These are phyloP conservation scores for Saccharomyces mikatae DNA, from an alignment of 805 yeast genomes.

Conservation along the genomic window DNA sequence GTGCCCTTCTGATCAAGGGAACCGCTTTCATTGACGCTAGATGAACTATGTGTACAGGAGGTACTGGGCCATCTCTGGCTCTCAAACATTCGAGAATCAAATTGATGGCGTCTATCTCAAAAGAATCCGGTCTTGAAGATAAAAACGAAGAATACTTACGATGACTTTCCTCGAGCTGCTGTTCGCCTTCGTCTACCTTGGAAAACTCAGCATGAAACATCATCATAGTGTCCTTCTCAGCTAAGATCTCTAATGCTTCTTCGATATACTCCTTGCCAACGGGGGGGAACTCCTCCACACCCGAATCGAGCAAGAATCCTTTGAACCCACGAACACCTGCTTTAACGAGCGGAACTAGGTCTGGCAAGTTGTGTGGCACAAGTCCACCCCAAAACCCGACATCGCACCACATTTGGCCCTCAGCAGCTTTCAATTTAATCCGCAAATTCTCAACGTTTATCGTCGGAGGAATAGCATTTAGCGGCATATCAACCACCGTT, in stretches of 20 bases:
- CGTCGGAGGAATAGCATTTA: conserved; percentile 93
- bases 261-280: conserved; percentile 57
- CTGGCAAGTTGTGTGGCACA: conserved; percentile 65
- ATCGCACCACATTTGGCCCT: conserved; percentile 82
- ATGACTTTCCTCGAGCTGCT: conserved; percentile 37
- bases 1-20: conserved; percentile 64
- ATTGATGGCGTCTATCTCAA: conserved; percentile 77
- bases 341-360: conserved; percentile 64
- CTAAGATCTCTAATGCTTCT: conserved; percentile 55
- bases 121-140: conserved; percentile 80
- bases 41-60: conserved; percentile 84
- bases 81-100: conserved; percentile 59
- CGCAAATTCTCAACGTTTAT: conserved; percentile 73
- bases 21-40: conserved; percentile 79
- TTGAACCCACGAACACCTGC: conserved; percentile 93
- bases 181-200: conserved; percentile 28
- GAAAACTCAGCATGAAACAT: conserved; percentile 95
- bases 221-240: conserved; percentile 58
- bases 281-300: conserved; percentile 94
- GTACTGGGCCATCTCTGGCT: conserved; percentile 34
- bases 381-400: conserved; percentile 96
- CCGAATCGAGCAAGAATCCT: conserved; percentile 85
- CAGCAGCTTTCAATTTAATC: conserved; percentile 69
- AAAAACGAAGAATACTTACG: conserved; percentile 62
- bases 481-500: conserved; percentile 91